Conservation (phyloP, 257 asterid species). For the Eucommia ulmoides region DNA sequence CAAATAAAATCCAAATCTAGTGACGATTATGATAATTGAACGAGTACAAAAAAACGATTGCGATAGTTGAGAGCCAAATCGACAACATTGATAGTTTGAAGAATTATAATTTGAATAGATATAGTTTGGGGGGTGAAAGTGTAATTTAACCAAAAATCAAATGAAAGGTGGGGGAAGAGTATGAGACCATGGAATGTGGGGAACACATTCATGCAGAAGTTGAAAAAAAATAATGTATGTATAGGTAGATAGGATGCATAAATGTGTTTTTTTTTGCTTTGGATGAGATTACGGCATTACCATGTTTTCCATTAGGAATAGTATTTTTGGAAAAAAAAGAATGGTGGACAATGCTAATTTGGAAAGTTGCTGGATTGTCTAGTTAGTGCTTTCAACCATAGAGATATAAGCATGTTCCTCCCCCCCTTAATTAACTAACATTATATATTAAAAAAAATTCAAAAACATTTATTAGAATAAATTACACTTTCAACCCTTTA, state of each 20-base stretch:
- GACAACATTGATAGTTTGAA: no score
- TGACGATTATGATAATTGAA: no score
- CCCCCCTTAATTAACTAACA: no score
- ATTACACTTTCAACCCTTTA: no score
- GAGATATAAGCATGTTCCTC: neutral
- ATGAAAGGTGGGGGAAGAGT: neutral
- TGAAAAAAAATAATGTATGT: neutral
- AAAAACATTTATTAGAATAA: no score
- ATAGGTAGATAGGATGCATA: neutral
- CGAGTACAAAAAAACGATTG: no score
- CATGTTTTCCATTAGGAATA: neutral
- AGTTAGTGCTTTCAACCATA: neutral
- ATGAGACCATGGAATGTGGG: neutral
- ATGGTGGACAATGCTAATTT: neutral
- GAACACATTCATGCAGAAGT: neutral
- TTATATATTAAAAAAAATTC: no score
- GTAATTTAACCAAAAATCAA: no score
- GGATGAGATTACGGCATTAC: neutral
- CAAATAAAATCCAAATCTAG: no score
- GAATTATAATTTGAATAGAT: neutral
- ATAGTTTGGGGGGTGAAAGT: no score
- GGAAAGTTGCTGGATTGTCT: neutral
- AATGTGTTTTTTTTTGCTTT: neutral
- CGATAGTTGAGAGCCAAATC: no score
- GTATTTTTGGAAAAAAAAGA: neutral